Evolutionary conservation across 768 basidiomycete genomes (phyloP), one percentile per base, ranked within the genome.

Genomic region (Cystobasidium onofrii): DNA sequence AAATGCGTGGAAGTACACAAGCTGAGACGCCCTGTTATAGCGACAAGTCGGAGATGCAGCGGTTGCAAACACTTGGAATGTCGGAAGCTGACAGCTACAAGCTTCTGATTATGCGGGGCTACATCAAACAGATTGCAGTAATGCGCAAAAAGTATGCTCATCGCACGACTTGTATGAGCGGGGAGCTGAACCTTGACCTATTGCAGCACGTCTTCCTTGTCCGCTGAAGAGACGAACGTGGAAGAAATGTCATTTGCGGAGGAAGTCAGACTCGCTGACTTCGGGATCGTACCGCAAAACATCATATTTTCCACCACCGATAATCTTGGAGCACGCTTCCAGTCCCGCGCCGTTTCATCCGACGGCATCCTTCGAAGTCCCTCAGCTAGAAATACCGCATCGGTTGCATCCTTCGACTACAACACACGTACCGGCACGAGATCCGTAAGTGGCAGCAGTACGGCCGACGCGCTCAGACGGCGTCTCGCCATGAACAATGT

Each of bases 51-150:
- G 88, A 95, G 66, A 81, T 93, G 23, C 82, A 83, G 54, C 92
- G 90, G 81, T 81, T 97, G 50, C 90, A 91, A 76, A 89, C 92
- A 78, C 82, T 97, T 18, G 95, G 94, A 1, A 92, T 96, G 89
- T 88, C 87, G 0, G 75, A 85, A 1, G 83, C 83, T 29, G 94
- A 95, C 78, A 93, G 97, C 80, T 85, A 82, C 70, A 97, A 98
- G 80, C 83, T 99, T 25, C 82, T 87, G n/a, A 87, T 90, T 0
- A 87, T 99, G 87, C 84, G 89, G 25, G 92, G 95, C 75, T 92
- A 95, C 79, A 85, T 99, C 1, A 60, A 44, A 36, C 70, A 55
- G 41, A 29, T 70, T 20, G 6, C 74, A 6, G 39, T 36, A 27
- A 39, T 27, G 9, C 55, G 74, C 17, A 25, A 60, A 71, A 60